Conservation (phyloP, 2,329 filamentous ascomycete genomes). For the Botrytis cinerea region DNA sequence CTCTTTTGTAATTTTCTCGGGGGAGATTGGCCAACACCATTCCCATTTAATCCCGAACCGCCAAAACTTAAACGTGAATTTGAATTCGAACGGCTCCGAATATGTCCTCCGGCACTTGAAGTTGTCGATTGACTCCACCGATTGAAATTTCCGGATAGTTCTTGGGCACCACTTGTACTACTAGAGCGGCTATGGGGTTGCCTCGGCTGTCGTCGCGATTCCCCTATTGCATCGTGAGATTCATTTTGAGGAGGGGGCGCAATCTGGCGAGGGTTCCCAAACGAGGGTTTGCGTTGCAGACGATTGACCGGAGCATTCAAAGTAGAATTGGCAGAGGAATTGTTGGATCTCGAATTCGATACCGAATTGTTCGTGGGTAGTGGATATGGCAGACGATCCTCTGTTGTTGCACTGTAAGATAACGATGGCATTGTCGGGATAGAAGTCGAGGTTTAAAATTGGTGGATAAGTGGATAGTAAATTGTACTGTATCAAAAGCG, state of each 20-base stretch:
- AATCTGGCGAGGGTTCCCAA: conserved; percentile 23
- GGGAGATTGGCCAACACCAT: conserved; percentile 28
- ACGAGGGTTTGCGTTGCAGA: conserved; percentile 21
- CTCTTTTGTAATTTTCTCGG: conserved; percentile 37
- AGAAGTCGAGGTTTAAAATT: conserved; percentile 22
- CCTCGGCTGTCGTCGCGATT: conserved; percentile 39
- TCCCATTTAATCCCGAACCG: conserved; percentile 41
- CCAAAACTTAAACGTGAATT: conserved; percentile 22
- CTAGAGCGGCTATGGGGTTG: conserved; percentile 32
- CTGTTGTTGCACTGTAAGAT: conserved; percentile 25
- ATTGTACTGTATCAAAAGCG: conserved; percentile 21
- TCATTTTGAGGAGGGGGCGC: conserved; percentile 23
- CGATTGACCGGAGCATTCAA: conserved; percentile 15
- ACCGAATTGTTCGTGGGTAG: conserved; percentile 2
- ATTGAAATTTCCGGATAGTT: conserved; percentile 52
- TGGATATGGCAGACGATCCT: conserved; percentile 21
- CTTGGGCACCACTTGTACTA: conserved; percentile 31
- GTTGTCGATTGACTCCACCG: conserved; percentile 56
- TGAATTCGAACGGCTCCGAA: conserved; percentile 24
- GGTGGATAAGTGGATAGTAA: conserved; percentile 12
- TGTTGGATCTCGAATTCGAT: not conserved
- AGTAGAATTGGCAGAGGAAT: conserved; percentile 10
- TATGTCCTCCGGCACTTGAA: conserved; percentile 47
- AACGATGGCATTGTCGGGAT: conserved; percentile 22
- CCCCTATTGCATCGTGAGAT: conserved; percentile 22